Percentiles rank a stretch among this genome's conserved stretches.
Evolutionary conservation across 257 asterid genomes (phyloP).

Genomic region (Jacaranda mimosifolia): DNA sequence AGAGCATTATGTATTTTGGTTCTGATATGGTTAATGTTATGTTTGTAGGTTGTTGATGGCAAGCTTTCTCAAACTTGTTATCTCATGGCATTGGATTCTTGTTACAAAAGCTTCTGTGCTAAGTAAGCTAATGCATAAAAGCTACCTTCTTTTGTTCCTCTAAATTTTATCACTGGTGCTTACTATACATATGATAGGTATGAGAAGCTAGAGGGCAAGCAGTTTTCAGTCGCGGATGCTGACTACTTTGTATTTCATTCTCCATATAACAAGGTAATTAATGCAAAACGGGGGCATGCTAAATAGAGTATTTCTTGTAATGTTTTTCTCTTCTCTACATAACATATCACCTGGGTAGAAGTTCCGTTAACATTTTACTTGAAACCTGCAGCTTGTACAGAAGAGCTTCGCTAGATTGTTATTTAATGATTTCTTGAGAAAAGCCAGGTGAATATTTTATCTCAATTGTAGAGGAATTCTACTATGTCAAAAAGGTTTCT

Average conservation of each 20-base stretch:
- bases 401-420: slow-evolving; percentile 91
- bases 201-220: slow-evolving; percentile 84
- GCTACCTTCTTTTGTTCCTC: slow-evolving; percentile 12
- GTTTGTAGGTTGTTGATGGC: slow-evolving; percentile 92
- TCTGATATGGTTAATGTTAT: slow-evolving; percentile 38
- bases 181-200: slow-evolving; percentile 55
- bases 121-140: slow-evolving; percentile 57
- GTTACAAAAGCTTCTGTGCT: slow-evolving; percentile 81
- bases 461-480: slow-evolving; percentile 16
- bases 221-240: slow-evolving; percentile 80
- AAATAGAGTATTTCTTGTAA: background rate
- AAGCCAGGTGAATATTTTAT: slow-evolving; percentile 68
- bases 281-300: slow-evolving; percentile 11
- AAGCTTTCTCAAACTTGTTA: slow-evolving; percentile 99
- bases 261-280: slow-evolving; percentile 95
- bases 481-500: slow-evolving; percentile 13
- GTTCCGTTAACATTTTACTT: slow-evolving; percentile 21
- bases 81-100: slow-evolving; percentile 96
- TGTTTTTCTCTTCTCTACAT: background rate
- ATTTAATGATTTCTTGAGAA: slow-evolving; percentile 73
- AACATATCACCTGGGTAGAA: background rate
- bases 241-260: slow-evolving; percentile 93
- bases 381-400: slow-evolving; percentile 90
- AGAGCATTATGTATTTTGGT: slow-evolving; percentile 1
- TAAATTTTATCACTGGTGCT: slow-evolving; percentile 24